Evolutionary conservation across 768 basidiomycete genomes (phyloP).

Genomic region (Serendipita sp.): DNA sequence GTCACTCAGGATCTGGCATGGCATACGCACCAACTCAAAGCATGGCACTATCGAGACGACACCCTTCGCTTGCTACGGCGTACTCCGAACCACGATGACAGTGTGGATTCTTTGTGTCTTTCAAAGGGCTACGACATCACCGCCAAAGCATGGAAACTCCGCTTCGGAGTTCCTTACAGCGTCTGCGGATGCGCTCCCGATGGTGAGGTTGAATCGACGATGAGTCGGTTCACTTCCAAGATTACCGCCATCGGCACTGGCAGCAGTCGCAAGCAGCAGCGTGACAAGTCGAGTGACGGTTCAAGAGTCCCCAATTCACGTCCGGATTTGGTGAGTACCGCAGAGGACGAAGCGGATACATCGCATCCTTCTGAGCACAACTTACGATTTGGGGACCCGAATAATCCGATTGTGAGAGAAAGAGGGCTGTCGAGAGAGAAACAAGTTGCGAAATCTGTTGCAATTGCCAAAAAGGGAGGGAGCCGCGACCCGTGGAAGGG

Average conservation of each 20-base stretch:
- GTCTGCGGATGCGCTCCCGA: conserved; percentile 7
- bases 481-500: background rate
- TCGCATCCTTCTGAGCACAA: conserved; percentile 10
- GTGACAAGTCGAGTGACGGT: background rate
- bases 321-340: conserved; percentile 1
- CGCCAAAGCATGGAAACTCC: background rate
- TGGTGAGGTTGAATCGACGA: background rate
- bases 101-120: background rate
- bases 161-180: conserved; percentile 9
- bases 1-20: conserved; percentile 13
- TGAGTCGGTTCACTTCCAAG: background rate
- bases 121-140: background rate
- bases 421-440: background rate
- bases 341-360: conserved; percentile 2
- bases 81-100: conserved; percentile 12
- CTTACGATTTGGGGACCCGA: background rate
- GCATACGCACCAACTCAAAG: conserved; percentile 14
- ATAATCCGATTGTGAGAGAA: background rate
- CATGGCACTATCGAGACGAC: conserved; percentile 4
- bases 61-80: background rate
- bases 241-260: too few relatives aligned
- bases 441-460: background rate
- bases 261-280: too few relatives aligned
- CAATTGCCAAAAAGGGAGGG: background rate
- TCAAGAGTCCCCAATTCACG: background rate